Evolutionary conservation across 305 asterid genomes (phyloP).

Genomic region (Solanum hybrid): DNA sequence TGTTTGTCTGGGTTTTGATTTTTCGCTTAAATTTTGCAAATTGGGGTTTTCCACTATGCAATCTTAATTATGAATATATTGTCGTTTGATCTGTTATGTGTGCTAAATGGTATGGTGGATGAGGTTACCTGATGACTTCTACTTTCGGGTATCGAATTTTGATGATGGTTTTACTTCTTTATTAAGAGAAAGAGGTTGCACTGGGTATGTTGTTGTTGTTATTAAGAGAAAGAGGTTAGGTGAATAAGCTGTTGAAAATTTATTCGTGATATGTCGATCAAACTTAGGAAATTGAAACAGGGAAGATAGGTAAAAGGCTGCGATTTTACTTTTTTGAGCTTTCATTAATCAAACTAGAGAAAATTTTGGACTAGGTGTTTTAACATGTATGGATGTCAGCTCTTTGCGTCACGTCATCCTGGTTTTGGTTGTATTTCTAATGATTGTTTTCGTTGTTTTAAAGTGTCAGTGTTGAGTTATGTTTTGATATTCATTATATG

Average conservation of each 20-base stretch:
- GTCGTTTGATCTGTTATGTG: not conserved
- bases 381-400: not conserved
- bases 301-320: not conserved
- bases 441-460: not conserved
- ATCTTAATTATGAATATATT: not conserved
- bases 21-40: not conserved
- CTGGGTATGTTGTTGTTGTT: not conserved
- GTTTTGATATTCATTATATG: not conserved
- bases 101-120: not conserved
- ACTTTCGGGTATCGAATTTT: not conserved
- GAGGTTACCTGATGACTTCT: not conserved
- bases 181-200: not conserved
- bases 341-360: not conserved
- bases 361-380: not conserved
- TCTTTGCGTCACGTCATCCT: not conserved
- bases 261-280: not conserved
- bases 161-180: not conserved
- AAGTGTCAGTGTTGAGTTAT: not conserved
- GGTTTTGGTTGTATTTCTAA: not conserved
- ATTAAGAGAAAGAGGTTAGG: not conserved
- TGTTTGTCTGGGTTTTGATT: not conserved
- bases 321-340: not conserved
- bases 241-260: not conserved
- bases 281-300: not conserved
- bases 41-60: not conserved